Evolutionary conservation across 345 rosid genomes (phyloP).

Genomic region (Dovyalis caffra): DNA sequence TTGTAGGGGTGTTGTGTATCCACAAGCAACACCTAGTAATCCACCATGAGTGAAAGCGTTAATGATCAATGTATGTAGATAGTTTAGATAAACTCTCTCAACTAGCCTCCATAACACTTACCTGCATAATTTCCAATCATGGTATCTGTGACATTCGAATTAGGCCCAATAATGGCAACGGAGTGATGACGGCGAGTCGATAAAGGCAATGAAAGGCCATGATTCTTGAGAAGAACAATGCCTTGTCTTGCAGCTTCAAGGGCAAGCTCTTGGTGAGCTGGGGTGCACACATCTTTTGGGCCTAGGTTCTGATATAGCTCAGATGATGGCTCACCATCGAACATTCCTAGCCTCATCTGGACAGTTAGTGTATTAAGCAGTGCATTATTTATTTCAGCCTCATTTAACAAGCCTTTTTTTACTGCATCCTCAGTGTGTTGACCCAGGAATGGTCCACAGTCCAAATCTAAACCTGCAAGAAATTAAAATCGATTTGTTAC

Average conservation of each 20-base stretch:
- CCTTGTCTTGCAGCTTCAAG: constrained; percentile 91
- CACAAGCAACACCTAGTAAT: constrained; percentile 21
- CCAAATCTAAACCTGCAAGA: constrained; percentile 69
- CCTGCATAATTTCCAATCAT: constrained; percentile 84
- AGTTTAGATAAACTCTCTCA: not conserved
- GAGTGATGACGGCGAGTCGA: constrained; percentile 51
- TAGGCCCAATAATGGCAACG: constrained; percentile 83
- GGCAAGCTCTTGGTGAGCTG: constrained; percentile 64
- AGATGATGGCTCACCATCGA: constrained; percentile 69
- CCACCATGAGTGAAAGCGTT: not conserved
- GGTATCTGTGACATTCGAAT: constrained; percentile 64
- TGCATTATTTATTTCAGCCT: constrained; percentile 55
- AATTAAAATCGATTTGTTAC: not conserved
- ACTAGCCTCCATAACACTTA: not conserved
- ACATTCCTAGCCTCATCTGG: constrained; percentile 94
- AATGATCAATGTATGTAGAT: not conserved
- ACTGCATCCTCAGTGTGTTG: constrained; percentile 66
- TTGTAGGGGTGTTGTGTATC: constrained; percentile 20
- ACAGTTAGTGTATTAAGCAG: constrained; percentile 66
- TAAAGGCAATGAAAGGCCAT: constrained; percentile 51
- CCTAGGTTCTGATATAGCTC: constrained; percentile 71
- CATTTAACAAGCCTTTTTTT: constrained; percentile 45
- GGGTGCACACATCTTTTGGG: constrained; percentile 74
- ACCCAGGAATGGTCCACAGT: constrained; percentile 83
- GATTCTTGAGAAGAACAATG: constrained; percentile 72